These are phyloP conservation scores for Fusarium sp. DNA, from an alignment of 2,329 filamentous ascomycete species.

Conservation along the genomic window DNA sequence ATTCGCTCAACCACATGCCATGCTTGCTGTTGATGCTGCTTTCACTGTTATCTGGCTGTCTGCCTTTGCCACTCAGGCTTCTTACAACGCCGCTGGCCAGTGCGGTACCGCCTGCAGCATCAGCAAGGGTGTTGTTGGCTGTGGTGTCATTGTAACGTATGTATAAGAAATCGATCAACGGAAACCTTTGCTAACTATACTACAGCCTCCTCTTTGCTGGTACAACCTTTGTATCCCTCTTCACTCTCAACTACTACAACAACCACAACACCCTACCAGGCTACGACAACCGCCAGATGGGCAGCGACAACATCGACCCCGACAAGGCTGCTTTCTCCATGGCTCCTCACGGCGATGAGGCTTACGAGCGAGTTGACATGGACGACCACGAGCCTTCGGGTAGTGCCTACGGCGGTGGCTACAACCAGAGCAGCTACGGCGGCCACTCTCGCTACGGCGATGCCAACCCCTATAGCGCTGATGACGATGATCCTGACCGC, in stretches of 20 bases:
- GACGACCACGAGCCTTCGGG: constrained; percentile 60
- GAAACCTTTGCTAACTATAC: constrained; percentile 6
- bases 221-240: constrained; percentile 68
- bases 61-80: constrained; percentile 73
- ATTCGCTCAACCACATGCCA: constrained; percentile 71
- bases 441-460: constrained; percentile 52
- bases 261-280: constrained; percentile 71
- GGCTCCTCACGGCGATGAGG: constrained; percentile 73
- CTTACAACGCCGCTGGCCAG: constrained; percentile 67
- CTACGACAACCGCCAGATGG: constrained; percentile 63
- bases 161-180: constrained; percentile 43
- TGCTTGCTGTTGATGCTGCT: constrained; percentile 68
- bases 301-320: constrained; percentile 69
- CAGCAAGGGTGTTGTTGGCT: constrained; percentile 71
- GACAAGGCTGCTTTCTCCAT: constrained; percentile 77
- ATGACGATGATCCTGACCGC: constrained; percentile 55
- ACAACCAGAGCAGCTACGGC: constrained; percentile 52
- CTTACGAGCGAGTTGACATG: constrained; percentile 71
- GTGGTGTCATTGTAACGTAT: constrained; percentile 73
- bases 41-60: constrained; percentile 74
- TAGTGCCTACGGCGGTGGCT: constrained; percentile 35
- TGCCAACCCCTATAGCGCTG: constrained; percentile 53
- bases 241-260: constrained; percentile 71
- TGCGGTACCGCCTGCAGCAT: constrained; percentile 68
- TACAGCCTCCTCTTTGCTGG: constrained; percentile 66